A percentile compares a stretch with the other conserved stretches of the same genome.
These are phyloP conservation scores for Taphrina populina DNA, from an alignment of 1,139 yeast species.

Conservation along the genomic window DNA sequence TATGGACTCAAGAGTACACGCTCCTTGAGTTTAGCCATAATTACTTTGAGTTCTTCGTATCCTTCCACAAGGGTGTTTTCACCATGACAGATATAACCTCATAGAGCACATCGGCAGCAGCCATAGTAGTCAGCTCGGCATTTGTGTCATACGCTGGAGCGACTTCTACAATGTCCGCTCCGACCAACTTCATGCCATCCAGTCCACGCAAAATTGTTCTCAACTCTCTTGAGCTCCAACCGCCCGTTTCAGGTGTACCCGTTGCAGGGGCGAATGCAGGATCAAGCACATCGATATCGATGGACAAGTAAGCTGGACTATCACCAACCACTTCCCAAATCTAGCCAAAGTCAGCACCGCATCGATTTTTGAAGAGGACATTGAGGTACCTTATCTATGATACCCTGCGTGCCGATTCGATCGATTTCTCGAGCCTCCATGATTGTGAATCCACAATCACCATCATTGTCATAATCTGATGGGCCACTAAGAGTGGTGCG, in stretches of 20 bases:
- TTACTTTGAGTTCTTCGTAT: constrained; percentile 5
- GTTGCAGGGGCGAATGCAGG: constrained; percentile 81
- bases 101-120: constrained; percentile 72
- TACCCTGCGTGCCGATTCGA: constrained; percentile 50
- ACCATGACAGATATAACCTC: constrained; percentile 73
- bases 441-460: constrained; percentile 60
- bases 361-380: background rate
- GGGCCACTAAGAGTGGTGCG: constrained; percentile 66
- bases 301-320: constrained; percentile 69
- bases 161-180: constrained; percentile 78
- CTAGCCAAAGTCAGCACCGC: background rate
- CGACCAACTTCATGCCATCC: constrained; percentile 62
- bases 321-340: constrained; percentile 57
- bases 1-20: too few relatives aligned
- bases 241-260: constrained; percentile 81
- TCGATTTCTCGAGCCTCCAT: constrained; percentile 70
- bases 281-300: constrained; percentile 75
- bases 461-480: constrained; percentile 65
- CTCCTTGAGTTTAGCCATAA: too few relatives aligned
- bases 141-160: constrained; percentile 64
- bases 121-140: constrained; percentile 71
- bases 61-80: constrained; percentile 44
- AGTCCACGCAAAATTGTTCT: constrained; percentile 60
- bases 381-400: constrained; percentile 51
- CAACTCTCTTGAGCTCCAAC: constrained; percentile 72